phyloP scores from a whole-genome alignment of 306 rosid species.

The Lathyrus sativus region DNA sequence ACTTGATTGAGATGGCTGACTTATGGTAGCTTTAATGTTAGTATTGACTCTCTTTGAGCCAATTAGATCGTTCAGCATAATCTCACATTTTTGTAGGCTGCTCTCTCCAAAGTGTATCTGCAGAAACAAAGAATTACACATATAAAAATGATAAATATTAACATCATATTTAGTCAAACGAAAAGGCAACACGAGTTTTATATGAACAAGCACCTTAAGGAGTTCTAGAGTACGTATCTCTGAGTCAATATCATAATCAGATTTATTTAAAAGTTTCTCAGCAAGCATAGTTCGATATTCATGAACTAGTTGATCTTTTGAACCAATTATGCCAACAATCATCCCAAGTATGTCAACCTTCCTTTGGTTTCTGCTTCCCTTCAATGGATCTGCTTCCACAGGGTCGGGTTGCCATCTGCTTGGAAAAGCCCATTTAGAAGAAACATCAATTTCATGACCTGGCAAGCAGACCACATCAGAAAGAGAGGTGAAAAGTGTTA shows the following conservation, averaged over 20 bases:
- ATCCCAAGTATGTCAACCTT: constrained; percentile 98
- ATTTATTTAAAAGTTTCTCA: constrained; percentile 92
- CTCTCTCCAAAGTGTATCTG: constrained; percentile 97
- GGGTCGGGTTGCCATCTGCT: constrained; percentile 99
- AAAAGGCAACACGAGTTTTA: constrained; percentile 18
- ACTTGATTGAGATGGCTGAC: constrained; percentile 60
- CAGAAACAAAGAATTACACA: constrained; percentile 37
- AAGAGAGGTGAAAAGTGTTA: constrained; percentile 11
- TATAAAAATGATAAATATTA: constrained; percentile 24
- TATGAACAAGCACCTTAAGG: constrained; percentile 63
- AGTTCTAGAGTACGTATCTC: constrained; percentile 96
- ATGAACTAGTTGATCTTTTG: constrained; percentile 92
- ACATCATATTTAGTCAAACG: constrained; percentile 32
- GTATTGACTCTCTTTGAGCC: constrained; percentile 79
- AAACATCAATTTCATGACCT: constrained; percentile 31
- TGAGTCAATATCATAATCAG: constrained; percentile 91
- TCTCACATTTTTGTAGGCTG: constrained; percentile 97
- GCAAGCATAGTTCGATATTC: constrained; percentile 99
- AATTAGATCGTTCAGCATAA: constrained; percentile 93
- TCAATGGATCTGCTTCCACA: constrained; percentile 91
- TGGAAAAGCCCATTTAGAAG: constrained; percentile 31
- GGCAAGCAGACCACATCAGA: constrained; percentile 15
- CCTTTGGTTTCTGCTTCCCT: constrained; percentile 85
- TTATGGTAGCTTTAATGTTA: constrained; percentile 86
- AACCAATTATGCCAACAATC: constrained; percentile 93